Conservation (phyloP, 1,284 basidiomycete species). For the Sporisorium reilianum region DNA sequence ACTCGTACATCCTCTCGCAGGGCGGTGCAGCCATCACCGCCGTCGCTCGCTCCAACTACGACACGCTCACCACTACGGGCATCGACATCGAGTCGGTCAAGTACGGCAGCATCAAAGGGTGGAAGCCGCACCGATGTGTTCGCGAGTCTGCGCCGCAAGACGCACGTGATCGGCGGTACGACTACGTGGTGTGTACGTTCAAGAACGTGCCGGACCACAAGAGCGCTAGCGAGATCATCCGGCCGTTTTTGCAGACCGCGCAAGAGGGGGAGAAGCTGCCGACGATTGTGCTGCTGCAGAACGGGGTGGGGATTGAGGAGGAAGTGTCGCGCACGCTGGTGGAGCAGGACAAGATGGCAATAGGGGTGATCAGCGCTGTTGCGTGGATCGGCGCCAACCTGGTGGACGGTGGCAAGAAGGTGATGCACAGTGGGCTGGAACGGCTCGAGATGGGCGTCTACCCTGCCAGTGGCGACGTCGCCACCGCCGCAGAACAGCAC, state of each 20-base stretch:
- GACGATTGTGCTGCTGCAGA: conserved; percentile 79
- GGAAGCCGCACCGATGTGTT: conserved; percentile 78
- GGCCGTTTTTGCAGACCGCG: conserved; percentile 72
- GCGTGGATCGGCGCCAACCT: conserved; percentile 71
- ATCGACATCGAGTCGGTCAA: conserved; percentile 75
- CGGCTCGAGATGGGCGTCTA: conserved; percentile 70
- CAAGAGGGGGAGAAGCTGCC: conserved; percentile 69
- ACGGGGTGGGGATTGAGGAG: conserved; percentile 80
- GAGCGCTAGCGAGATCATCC: conserved; percentile 75
- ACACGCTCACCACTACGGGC: conserved; percentile 72
- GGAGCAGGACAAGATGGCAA: conserved; percentile 38
- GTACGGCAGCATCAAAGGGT: conserved; percentile 75
- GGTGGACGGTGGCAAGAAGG: conserved; percentile 40
- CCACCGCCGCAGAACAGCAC: conserved; percentile 50
- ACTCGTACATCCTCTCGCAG: conserved; percentile 76
- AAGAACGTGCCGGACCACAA: conserved; percentile 80
- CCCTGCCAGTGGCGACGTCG: conserved; percentile 7
- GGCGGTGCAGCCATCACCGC: conserved; percentile 78
- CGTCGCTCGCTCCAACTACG: conserved; percentile 80
- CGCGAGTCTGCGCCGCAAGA: conserved; percentile 70
- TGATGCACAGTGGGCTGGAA: conserved; percentile 56
- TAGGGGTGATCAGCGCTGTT: conserved; percentile 68
- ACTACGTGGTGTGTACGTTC: conserved; percentile 76
- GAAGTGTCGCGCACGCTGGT: conserved; percentile 76
- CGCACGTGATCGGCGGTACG: conserved; percentile 76